These are phyloP conservation scores for Acacia pycnantha DNA, from an alignment of 331 rosid genomes.

Conservation along the genomic window DNA sequence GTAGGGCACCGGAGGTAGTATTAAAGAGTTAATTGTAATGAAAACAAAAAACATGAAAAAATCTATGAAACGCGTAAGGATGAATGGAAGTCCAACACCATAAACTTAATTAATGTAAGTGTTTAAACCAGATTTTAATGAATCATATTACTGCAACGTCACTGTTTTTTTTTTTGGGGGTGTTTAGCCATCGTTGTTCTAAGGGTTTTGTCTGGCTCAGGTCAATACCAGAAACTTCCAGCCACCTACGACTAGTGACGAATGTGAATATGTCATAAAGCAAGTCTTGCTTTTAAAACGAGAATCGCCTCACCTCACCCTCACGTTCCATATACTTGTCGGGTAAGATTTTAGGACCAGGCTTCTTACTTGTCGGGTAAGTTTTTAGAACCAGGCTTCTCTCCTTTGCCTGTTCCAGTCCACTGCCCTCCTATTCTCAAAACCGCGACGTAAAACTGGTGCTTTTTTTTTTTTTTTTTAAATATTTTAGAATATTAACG, in stretches of 20 bases:
- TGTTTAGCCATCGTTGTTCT: fast-evolving
- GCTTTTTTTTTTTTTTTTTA: too few species aligned
- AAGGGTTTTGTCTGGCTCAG: neutral
- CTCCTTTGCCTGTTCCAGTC: too few species aligned
- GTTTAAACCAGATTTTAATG: neutral
- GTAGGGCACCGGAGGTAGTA: too few species aligned
- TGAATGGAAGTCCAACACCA: neutral
- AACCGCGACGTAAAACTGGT: too few species aligned
- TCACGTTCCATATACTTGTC: neutral
- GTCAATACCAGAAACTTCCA: neutral
- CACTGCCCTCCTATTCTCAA: too few species aligned
- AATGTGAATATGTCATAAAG: neutral
- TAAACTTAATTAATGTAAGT: neutral
- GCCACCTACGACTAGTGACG: neutral
- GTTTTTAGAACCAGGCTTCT: too few species aligned
- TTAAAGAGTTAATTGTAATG: neutral
- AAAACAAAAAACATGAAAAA: neutral
- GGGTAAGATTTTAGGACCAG: neutral
- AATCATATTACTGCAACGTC: neutral
- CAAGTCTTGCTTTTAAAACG: neutral
- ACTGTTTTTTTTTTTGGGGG: neutral
- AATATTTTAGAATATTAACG: too few species aligned
- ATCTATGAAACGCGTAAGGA: neutral
- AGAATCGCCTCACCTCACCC: too few species aligned
- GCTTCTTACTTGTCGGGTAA: neutral